Evolutionary conservation across 108 stramenopile genomes (phyloP), one percentile per base, ranked within the genome.

Genomic region (Seminavis robusta): DNA sequence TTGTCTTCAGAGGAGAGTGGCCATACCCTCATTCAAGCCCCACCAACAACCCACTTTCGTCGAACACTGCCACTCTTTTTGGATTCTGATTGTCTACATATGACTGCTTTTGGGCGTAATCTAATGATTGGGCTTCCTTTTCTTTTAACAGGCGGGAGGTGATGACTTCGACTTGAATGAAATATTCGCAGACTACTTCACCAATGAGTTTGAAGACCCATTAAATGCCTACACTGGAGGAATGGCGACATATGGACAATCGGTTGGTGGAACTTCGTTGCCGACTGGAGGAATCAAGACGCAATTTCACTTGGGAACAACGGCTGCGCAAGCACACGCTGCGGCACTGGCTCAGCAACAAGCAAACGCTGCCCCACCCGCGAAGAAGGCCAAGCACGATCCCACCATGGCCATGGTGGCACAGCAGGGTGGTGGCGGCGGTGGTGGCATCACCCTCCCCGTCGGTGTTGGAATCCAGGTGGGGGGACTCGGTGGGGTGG

Each of bases 131-230:
- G n/a, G n/a, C n/a, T n/a, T n/a, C n/a, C n/a, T n/a, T n/a, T n/a
- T n/a, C n/a, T n/a, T n/a, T n/a, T n/a, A n/a, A n/a, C n/a, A n/a
- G n/a, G n/a, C n/a, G n/a, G n/a, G n/a, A n/a, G n/a, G n/a, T n/a
- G 71, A 78, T 49, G 81, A 83, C 51, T 73, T 83, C 65, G 82
- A 84, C 53, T 65, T 84, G 19, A 79, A 73, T 49, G 83, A 85
- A 28, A 71, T 86, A 17, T 86, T 86, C 58, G 69, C 74, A 8
- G 84, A 86, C 19, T 81, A 78, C 58, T 81, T 86, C 47, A 67
- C 63, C 32, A 68, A 69, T 56, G 83, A 81, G 41, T 72, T 73
- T 39, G 79, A 75, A 13, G 70, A 79, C 47, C 77, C 84, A 33
- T 30, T 73, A 24, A 70, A 78, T 63, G 71, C 78, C 10, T 73